phyloP scores from a whole-genome alignment of 2,329 filamentous ascomycete genomes.

The Monosporascus sp. region DNA sequence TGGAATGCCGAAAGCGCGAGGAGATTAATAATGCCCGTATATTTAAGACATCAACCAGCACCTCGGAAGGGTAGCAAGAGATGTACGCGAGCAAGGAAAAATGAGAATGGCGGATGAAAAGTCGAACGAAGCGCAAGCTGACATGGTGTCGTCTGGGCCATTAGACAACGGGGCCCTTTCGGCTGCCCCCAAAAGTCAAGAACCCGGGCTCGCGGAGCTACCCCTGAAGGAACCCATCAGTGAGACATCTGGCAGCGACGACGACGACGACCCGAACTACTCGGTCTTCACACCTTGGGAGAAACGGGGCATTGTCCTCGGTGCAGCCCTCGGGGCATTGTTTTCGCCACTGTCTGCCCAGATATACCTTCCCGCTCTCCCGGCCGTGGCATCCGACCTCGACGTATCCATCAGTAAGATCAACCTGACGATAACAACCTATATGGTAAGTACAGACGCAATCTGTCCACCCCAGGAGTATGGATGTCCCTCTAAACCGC shows the following conservation, averaged over 20 bases:
- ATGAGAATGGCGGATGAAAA: background rate
- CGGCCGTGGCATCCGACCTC: conserved; percentile 33
- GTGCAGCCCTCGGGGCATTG: conserved; percentile 23
- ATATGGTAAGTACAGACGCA: conserved; percentile 19
- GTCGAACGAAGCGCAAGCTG: background rate
- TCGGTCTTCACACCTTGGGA: conserved; percentile 21
- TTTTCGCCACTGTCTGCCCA: conserved; percentile 28
- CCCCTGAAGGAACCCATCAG: background rate
- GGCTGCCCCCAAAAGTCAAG: background rate
- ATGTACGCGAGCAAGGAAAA: background rate
- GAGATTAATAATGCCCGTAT: no score
- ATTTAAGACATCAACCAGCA: no score
- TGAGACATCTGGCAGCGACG: background rate
- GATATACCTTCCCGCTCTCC: conserved; percentile 41
- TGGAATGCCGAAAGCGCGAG: background rate
- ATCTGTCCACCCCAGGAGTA: no score
- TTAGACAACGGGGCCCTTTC: background rate
- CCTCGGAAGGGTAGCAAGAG: no score
- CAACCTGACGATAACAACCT: conserved; percentile 30
- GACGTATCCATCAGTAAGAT: conserved; percentile 29
- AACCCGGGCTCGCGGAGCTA: background rate
- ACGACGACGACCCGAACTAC: conserved; percentile 3
- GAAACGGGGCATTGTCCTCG: conserved; percentile 24
- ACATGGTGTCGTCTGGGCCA: background rate
- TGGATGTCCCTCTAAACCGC: conserved; percentile 13